A percentile compares a stretch with the other conserved stretches of the same genome.
These are phyloP conservation scores for Fusarium sarcochroum DNA, from an alignment of 2,329 filamentous ascomycete species.

Conservation along the genomic window DNA sequence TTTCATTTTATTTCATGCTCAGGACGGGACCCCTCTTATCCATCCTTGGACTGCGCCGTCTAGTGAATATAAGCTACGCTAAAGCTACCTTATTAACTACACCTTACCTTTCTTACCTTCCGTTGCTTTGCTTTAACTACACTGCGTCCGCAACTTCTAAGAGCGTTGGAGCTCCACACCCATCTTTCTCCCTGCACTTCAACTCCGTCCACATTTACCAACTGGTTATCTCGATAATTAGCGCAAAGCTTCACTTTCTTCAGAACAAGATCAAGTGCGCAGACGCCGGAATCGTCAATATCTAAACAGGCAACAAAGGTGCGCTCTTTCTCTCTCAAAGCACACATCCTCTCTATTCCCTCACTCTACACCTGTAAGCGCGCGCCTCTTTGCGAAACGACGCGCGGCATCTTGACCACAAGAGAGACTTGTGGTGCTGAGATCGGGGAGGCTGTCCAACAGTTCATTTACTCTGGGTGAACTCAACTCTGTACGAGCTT, in stretches of 20 bases:
- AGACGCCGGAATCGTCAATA: slow-evolving; percentile 6
- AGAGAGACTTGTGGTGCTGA: neutral
- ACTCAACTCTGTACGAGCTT: slow-evolving; percentile 4
- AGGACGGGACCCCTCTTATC: slow-evolving; percentile 37
- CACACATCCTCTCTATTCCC: slow-evolving; percentile 5
- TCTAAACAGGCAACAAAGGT: slow-evolving; percentile 31
- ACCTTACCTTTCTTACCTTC: slow-evolving; percentile 22
- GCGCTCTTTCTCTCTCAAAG: slow-evolving; percentile 22
- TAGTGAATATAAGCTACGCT: slow-evolving; percentile 36
- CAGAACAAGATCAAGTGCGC: slow-evolving; percentile 15
- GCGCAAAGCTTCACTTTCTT: slow-evolving; percentile 32
- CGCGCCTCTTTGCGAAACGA: slow-evolving; percentile 20
- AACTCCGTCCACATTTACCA: slow-evolving; percentile 28
- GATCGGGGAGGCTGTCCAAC: neutral
- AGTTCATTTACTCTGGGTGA: neutral
- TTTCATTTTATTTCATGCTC: slow-evolving; percentile 38
- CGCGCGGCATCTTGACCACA: slow-evolving; percentile 30
- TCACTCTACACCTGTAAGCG: slow-evolving; percentile 31
- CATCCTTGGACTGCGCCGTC: slow-evolving; percentile 38
- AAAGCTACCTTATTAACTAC: slow-evolving; percentile 18
- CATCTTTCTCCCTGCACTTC: slow-evolving; percentile 37
- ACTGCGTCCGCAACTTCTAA: slow-evolving; percentile 29
- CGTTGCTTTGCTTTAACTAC: slow-evolving; percentile 28
- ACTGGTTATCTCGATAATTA: slow-evolving; percentile 39
- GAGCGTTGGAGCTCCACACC: slow-evolving; percentile 32